phyloP scores from a whole-genome alignment of 306 rosid species.

The Notholithocarpus densiflorus region DNA sequence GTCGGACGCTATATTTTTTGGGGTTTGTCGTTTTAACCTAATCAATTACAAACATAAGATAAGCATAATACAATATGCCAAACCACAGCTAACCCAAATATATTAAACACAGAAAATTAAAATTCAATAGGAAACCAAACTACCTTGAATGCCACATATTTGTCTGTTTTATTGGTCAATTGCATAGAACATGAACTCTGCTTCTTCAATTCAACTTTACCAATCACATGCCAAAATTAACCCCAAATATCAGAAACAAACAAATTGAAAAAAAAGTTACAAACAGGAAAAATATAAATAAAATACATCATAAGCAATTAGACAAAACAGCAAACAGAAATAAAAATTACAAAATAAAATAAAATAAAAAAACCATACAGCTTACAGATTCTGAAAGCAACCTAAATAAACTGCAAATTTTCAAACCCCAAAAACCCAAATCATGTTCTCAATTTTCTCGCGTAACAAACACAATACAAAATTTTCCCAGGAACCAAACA shows the following conservation, averaged over 20 bases:
- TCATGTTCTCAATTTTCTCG: neutral
- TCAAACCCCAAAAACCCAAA: neutral
- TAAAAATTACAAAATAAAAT: neutral
- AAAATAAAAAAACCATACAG: neutral
- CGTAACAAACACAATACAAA: neutral
- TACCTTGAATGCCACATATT: conserved; percentile 51
- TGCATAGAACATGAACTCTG: conserved; percentile 50
- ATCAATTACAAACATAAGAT: conserved; percentile 6
- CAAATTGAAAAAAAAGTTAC: neutral
- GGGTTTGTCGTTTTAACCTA: conserved; percentile 54
- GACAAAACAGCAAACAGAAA: neutral
- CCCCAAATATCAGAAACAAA: neutral
- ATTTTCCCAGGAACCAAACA: neutral
- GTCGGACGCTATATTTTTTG: conserved; percentile 47
- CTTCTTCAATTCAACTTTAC: conserved; percentile 51
- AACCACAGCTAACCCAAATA: neutral
- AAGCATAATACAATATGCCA: neutral
- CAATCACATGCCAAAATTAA: conserved; percentile 3
- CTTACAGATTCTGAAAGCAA: neutral
- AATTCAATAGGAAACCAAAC: neutral
- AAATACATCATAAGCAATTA: neutral
- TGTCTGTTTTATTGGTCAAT: conserved; percentile 43
- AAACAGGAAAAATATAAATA: neutral
- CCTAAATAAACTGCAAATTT: neutral
- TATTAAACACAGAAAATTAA: neutral